phyloP scores from a whole-genome alignment of 208 protist genomes.

The Crithidia thermophila region DNA sequence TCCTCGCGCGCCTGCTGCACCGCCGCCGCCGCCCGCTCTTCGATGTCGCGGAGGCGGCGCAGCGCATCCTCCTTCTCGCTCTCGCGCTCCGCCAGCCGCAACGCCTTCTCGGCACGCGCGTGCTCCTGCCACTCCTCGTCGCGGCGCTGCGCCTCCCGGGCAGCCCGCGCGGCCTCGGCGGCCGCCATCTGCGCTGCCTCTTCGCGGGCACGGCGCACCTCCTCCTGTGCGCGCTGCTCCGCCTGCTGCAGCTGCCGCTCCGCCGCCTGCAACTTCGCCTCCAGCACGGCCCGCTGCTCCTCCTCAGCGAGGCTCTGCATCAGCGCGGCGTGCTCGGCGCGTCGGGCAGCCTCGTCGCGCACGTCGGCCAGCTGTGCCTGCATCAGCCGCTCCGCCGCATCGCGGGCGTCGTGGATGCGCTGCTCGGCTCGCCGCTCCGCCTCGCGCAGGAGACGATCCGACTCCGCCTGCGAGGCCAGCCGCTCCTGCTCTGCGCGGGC shows the following conservation, averaged over 20 bases:
- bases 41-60: conserved; percentile 42
- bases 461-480: conserved; percentile 25
- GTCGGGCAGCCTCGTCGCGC: conserved; percentile 39
- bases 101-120: conserved; percentile 30
- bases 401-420: conserved; percentile 46
- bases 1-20: conserved; percentile 44
- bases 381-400: conserved; percentile 41
- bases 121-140: conserved; percentile 39
- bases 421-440: conserved; percentile 52
- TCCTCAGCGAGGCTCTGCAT: conserved; percentile 55
- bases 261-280: conserved; percentile 60
- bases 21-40: conserved; percentile 42
- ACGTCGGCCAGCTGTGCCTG: conserved; percentile 37
- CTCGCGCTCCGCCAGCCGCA: conserved; percentile 37
- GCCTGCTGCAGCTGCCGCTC: conserved; percentile 56
- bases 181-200: conserved; percentile 49
- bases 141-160: conserved; percentile 35
- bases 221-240: conserved; percentile 42
- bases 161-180: conserved; percentile 40
- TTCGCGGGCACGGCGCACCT: conserved; percentile 41
- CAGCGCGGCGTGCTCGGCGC: conserved; percentile 44
- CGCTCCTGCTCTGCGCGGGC: conserved; percentile 34
- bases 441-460: conserved; percentile 43
- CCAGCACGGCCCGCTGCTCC: conserved; percentile 46
- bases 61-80: conserved; percentile 35